Conservation (phyloP, 2,329 filamentous ascomycete species). For the Apiospora saccharicola region DNA sequence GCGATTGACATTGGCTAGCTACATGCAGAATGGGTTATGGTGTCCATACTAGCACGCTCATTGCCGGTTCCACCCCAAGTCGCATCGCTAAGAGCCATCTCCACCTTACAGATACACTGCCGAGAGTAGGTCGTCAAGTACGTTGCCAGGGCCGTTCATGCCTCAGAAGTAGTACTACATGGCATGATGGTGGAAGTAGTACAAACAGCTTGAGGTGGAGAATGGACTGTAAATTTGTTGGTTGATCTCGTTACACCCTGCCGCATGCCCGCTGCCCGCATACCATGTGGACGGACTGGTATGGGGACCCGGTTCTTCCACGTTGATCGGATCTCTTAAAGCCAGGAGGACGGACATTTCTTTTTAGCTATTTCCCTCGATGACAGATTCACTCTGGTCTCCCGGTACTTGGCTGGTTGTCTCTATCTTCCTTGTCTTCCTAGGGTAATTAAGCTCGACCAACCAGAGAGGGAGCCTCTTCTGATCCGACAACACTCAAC, state of each 20-base stretch:
- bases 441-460: background rate
- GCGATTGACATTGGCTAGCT: background rate
- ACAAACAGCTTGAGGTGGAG: background rate
- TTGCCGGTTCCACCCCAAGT: background rate
- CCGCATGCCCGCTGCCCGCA: constrained; percentile 14
- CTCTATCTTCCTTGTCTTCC: background rate
- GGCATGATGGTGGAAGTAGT: background rate
- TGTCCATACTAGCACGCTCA: background rate
- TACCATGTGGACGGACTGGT: constrained; percentile 11
- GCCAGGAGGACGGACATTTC: background rate
- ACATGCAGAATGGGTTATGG: background rate
- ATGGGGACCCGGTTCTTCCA: constrained; percentile 18
- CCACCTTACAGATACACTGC: background rate
- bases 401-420: background rate
- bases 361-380: background rate
- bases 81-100: background rate
- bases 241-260: background rate
- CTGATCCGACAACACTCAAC: background rate
- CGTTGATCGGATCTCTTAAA: constrained; percentile 15
- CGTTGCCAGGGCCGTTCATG: background rate
- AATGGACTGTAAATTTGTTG: background rate
- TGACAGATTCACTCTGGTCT: background rate
- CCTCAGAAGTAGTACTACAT: background rate
- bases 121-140: background rate
- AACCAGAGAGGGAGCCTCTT: background rate